phyloP scores from a whole-genome alignment of 345 rosid genomes.

The Citropsis articulata region DNA sequence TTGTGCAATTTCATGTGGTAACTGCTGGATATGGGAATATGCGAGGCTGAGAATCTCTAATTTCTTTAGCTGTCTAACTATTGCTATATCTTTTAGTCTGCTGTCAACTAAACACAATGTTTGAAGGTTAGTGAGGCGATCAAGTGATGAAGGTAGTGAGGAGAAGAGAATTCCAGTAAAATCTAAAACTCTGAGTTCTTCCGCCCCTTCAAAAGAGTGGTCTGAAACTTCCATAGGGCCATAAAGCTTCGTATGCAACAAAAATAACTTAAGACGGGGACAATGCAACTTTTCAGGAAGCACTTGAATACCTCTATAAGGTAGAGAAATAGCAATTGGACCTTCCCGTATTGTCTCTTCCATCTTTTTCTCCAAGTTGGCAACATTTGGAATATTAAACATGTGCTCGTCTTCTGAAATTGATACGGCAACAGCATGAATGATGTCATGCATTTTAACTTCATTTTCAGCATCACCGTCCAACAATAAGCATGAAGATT shows the following conservation, averaged over 20 bases:
- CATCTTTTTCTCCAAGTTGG: too few relatives aligned
- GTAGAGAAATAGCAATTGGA: too few relatives aligned
- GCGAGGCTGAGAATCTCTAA: neutral
- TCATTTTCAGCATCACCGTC: too few relatives aligned
- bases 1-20: too few relatives aligned
- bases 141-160: neutral
- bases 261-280: slow-evolving; percentile 9
- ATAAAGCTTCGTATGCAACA: fast-evolving
- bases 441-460: slow-evolving; percentile 29
- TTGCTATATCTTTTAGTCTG: neutral
- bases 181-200: neutral
- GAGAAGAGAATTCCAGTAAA: neutral
- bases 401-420: slow-evolving; percentile 6
- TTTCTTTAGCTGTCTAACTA: neutral
- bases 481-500: neutral
- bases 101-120: fast-evolving
- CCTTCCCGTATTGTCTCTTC: too few relatives aligned
- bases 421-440: slow-evolving; percentile 10
- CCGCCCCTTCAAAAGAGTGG: neutral
- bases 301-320: too few relatives aligned
- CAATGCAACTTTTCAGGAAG: neutral
- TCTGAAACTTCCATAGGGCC: neutral
- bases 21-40: fast-evolving
- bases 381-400: too few relatives aligned
- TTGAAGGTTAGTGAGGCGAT: too few relatives aligned